Conservation (phyloP, 306 rosid species). For the Quercus variabilis region DNA sequence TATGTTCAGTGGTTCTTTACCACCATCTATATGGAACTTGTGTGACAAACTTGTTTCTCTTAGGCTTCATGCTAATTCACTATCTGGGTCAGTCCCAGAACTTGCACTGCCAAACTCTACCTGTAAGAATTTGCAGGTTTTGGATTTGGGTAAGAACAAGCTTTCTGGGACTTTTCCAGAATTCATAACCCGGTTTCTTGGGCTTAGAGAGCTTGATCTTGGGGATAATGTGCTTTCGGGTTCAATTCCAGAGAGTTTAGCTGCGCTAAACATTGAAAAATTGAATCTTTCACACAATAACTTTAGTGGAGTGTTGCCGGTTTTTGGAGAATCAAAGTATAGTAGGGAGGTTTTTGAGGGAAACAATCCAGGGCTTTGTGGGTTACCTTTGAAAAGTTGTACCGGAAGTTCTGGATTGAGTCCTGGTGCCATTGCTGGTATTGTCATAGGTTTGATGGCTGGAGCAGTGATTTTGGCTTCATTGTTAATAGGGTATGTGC, state of each 20-base stretch:
- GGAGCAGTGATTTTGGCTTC: constrained; percentile 92
- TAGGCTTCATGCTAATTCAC: constrained; percentile 52
- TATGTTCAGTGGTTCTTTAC: constrained; percentile 47
- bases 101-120: constrained; percentile 84
- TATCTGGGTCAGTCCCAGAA: constrained; percentile 64
- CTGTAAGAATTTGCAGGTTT: constrained; percentile 54
- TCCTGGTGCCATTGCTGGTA: constrained; percentile 93
- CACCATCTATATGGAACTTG: constrained; percentile 85
- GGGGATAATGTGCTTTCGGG: constrained; percentile 65
- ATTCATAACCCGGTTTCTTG: constrained; percentile 56
- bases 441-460: constrained; percentile 85
- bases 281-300: constrained; percentile 87
- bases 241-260: constrained; percentile 50
- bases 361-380: constrained; percentile 78
- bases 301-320: constrained; percentile 80
- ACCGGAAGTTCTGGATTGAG: constrained; percentile 53
- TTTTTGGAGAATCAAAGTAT: constrained; percentile 55
- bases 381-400: constrained; percentile 76
- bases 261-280: constrained; percentile 59
- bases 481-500: constrained; percentile 76
- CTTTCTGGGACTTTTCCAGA: constrained; percentile 80
- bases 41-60: constrained; percentile 77
- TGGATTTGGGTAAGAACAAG: constrained; percentile 74
- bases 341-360: constrained; percentile 79
- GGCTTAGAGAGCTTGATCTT: constrained; percentile 71